Base-by-base conservation (phyloP, 179 eudicot species). In the Patellifolia procumbens region DNA sequence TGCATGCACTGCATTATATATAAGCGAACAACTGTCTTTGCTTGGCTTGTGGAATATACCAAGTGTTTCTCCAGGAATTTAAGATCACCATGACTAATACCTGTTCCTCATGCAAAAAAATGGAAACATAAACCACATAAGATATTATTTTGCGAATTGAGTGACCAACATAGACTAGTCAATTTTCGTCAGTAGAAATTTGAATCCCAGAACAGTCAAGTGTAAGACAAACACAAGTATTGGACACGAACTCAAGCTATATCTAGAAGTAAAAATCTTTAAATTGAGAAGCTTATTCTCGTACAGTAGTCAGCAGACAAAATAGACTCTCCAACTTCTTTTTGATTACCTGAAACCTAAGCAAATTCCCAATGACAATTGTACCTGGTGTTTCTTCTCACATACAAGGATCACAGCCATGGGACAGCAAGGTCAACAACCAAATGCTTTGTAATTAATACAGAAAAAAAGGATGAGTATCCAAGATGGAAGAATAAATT, bases 31-130 rank as follows among this genome's bases (percentile, higher is more conserved):
- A 91, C 83, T 55, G 87, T 76, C 79, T 84, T 89, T 77, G 83
- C 86, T 82, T 85, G 87, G 82, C 89, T 84, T 59, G 88, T 79
- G 46, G 97, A 86, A 83, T 90, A 92, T 6, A 86, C 89, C 63
- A 73, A 60, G 77, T 90, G 95, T 74, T 79, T 84, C 81, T 90
- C 95, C 87, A 89, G 74, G 68, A 83, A 76, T 78, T 65, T 74
- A 72, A 90, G 89, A 65, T 85, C 86, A 48, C 77, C 78, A 65
- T 73, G 78, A 49, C 69, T 72, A 73, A 83, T 81, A 51, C 89
- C 97, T 92, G 87, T 76, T 81, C 62, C 61, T 76, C 74, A 46
- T 68, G 56, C 64, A 78, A 69, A 77, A 56, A 46, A 70, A 78
- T 56, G 60, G 28, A 71, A 20, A n/a, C 43, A 49, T 29, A 51